Percentiles rank a stretch among this genome's conserved stretches.
Evolutionary conservation across 345 rosid species (phyloP).

Genomic region (Raphanus raphanistrum): DNA sequence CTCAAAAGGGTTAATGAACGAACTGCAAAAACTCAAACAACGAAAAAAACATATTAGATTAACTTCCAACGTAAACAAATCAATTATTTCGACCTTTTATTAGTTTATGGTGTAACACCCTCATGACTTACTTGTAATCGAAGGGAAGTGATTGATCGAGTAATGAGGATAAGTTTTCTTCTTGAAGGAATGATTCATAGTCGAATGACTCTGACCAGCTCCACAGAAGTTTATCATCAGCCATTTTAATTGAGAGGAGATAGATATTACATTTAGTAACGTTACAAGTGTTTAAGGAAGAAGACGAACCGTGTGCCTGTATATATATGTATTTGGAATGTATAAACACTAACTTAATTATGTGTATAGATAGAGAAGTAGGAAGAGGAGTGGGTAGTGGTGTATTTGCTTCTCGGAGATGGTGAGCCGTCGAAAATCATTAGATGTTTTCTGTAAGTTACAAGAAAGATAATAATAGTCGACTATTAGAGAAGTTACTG

Average conservation of each 20-base stretch:
- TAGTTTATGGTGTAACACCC: neutral
- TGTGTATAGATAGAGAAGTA: constrained; percentile 4
- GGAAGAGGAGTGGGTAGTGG: constrained; percentile 21
- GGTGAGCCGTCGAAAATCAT: constrained; percentile 33
- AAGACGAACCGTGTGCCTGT: neutral
- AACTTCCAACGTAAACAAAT: neutral
- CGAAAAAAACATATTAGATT: constrained; percentile 1
- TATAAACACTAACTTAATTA: neutral
- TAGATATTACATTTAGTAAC: neutral
- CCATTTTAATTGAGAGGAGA: constrained; percentile 13
- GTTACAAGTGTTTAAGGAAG: neutral
- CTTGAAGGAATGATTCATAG: constrained; percentile 22
- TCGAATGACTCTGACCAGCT: constrained; percentile 22
- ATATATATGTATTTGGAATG: constrained; percentile 1
- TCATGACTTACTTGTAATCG: constrained; percentile 33
- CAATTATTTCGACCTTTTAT: neutral
- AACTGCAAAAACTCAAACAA: constrained; percentile 25
- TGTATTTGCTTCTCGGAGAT: constrained; percentile 20
- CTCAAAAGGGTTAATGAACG: neutral
- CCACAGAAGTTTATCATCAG: neutral
- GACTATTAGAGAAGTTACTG: neutral
- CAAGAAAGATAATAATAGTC: neutral
- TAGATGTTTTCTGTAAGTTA: constrained; percentile 28
- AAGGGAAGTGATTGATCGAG: constrained; percentile 16
- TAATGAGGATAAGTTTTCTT: constrained; percentile 35